These are phyloP conservation scores for Exsudoporus frostii DNA, from an alignment of 768 basidiomycete species.

Conservation along the genomic window DNA sequence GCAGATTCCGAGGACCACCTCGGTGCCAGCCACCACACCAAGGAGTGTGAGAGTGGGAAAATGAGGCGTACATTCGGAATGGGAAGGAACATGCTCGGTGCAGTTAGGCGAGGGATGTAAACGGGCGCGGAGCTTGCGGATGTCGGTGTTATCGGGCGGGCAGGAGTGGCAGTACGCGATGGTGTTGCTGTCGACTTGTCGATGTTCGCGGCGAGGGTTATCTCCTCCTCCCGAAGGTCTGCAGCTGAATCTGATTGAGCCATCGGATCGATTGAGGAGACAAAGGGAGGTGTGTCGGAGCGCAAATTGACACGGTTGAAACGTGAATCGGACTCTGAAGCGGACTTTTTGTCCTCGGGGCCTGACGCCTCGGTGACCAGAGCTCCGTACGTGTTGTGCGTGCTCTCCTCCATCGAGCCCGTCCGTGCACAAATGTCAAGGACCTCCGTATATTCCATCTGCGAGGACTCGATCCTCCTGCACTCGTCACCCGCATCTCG, in stretches of 20 bases:
- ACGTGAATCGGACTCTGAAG: conserved; percentile 13
- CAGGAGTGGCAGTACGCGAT: conserved; percentile 49
- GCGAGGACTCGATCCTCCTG: not conserved
- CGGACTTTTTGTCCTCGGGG: not conserved
- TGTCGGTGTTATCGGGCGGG: conserved; percentile 17
- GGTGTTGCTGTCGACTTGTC: conserved; percentile 55
- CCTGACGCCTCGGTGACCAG: conserved; percentile 10
- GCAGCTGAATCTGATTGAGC: not conserved
- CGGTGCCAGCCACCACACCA: conserved; percentile 57
- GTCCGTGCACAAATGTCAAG: conserved; percentile 21
- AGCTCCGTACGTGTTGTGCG: conserved; percentile 8
- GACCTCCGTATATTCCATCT: conserved; percentile 13
- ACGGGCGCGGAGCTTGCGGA: conserved; percentile 29
- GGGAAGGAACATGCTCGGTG: conserved; percentile 82
- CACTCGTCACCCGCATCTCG: not conserved
- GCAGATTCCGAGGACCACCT: conserved; percentile 32
- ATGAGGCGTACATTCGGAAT: conserved; percentile 77
- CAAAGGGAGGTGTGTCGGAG: conserved; percentile 7
- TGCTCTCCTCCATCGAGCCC: not conserved
- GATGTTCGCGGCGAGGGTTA: conserved; percentile 40
- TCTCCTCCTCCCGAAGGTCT: conserved; percentile 28
- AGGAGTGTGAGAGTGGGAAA: conserved; percentile 43
- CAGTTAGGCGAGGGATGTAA: conserved; percentile 64
- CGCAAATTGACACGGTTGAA: not conserved
- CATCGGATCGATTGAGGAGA: conserved; percentile 4